These are phyloP conservation scores for Microdochium paspali DNA, from an alignment of 2,329 filamentous ascomycete species.

Conservation along the genomic window DNA sequence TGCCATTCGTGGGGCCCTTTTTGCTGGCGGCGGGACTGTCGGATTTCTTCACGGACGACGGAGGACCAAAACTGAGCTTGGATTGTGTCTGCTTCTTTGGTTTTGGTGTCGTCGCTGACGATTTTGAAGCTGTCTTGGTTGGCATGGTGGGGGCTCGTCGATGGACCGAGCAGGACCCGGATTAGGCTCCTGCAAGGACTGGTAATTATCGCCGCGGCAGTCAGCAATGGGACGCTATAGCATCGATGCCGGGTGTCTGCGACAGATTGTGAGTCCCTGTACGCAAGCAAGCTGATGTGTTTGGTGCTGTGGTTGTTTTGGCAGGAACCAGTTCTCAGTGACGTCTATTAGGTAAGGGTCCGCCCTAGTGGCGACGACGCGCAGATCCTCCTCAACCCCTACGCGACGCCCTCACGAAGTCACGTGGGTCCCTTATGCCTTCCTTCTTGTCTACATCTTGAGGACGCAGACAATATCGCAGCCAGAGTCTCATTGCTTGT, in stretches of 20 bases:
- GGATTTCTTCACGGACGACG: slow-evolving; percentile 6
- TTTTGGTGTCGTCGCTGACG: neutral
- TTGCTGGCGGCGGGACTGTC: slow-evolving; percentile 17
- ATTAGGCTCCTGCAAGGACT: too few species aligned
- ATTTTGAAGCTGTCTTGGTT: neutral
- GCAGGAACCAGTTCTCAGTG: neutral
- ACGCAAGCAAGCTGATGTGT: neutral
- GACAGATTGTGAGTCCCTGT: too few species aligned
- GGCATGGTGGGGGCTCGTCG: slow-evolving; percentile 1
- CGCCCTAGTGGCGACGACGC: neutral
- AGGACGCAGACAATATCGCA: too few species aligned
- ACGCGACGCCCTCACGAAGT: neutral
- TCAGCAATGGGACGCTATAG: too few species aligned
- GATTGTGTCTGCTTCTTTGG: slow-evolving; percentile 9
- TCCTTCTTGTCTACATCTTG: neutral
- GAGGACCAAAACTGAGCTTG: slow-evolving; percentile 18
- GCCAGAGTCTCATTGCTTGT: too few species aligned
- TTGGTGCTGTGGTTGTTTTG: neutral
- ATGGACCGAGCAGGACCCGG: too few species aligned
- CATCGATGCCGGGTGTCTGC: too few species aligned
- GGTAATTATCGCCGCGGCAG: too few species aligned
- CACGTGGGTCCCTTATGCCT: neutral
- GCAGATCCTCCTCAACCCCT: neutral
- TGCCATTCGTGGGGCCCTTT: slow-evolving; percentile 43
- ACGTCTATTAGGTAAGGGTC: neutral